A percentile compares a stretch with the other conserved stretches of the same genome.
These are phyloP conservation scores for Sparassis latifolia DNA, from an alignment of 1,284 basidiomycete species.

Conservation along the genomic window DNA sequence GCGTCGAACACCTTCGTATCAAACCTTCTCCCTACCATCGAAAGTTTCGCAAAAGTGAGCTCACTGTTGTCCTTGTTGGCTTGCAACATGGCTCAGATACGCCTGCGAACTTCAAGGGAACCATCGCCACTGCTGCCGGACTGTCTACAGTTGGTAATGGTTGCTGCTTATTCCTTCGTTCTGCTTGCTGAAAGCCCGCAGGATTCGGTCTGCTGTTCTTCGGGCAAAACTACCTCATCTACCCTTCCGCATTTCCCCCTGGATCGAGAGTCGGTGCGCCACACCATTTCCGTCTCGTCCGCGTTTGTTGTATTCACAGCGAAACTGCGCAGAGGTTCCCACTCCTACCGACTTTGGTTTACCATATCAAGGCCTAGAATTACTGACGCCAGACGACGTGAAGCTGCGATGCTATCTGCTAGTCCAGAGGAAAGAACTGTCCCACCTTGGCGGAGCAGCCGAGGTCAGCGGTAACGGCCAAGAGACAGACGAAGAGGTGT, in stretches of 20 bases:
- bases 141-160: constrained; percentile 57
- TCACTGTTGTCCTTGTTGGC: not conserved
- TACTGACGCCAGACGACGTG: constrained; percentile 58
- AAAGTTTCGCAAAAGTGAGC: constrained; percentile 58
- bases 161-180: constrained; percentile 1
- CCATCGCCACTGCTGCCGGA: constrained; percentile 60
- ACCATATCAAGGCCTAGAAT: constrained; percentile 65
- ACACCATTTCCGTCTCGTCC: constrained; percentile 9
- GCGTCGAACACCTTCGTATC: constrained; percentile 13
- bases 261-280: constrained; percentile 69
- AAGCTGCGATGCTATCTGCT: constrained; percentile 60
- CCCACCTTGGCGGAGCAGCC: constrained; percentile 8
- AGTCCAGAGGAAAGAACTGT: constrained; percentile 34
- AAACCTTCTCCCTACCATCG: constrained; percentile 45
- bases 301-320: not conserved
- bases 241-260: constrained; percentile 81
- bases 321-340: constrained; percentile 51
- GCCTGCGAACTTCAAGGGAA: constrained; percentile 39
- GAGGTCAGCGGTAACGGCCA: constrained; percentile 2
- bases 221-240: constrained; percentile 84
- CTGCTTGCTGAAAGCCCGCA: constrained; percentile 19
- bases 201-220: constrained; percentile 77
- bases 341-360: constrained; percentile 65
- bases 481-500: constrained; percentile 18
- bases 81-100: constrained; percentile 2